Evolutionary conservation across 495 filamentous ascomycete species (phyloP).

Genomic region (Aspergillus ellipticus): DNA sequence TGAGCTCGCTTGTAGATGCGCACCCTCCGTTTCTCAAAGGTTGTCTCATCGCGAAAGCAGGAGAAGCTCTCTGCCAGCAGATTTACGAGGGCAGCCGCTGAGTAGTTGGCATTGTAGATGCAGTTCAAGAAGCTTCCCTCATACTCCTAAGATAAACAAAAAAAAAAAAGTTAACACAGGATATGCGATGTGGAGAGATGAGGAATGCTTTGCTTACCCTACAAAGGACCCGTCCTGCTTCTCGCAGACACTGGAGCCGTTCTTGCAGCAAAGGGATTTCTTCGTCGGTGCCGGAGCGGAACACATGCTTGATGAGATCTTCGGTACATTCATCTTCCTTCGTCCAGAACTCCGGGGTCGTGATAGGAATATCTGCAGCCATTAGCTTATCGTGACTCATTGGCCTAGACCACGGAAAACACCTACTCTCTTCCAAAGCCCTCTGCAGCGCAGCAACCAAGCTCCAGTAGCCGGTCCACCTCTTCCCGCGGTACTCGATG

Average conservation of each 20-base stretch:
- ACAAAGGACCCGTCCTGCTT: conserved; percentile 80
- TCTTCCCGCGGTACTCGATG: conserved; percentile 72
- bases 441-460: conserved; percentile 81
- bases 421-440: conserved; percentile 83
- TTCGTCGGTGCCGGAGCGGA: conserved; percentile 80
- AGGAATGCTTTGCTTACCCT: conserved; percentile 54
- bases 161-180: background rate
- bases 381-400: conserved; percentile 3
- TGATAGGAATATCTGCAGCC: conserved; percentile 75
- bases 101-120: conserved; percentile 69
- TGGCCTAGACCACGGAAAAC: conserved; percentile 11
- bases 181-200: background rate
- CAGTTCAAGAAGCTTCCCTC: conserved; percentile 69
- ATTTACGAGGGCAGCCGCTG: conserved; percentile 81
- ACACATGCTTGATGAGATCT: conserved; percentile 69
- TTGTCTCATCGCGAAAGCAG: conserved; percentile 79
- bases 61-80: conserved; percentile 72
- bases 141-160: conserved; percentile 58
- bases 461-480: conserved; percentile 95
- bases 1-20: conserved; percentile 91
- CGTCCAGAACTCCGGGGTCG: conserved; percentile 81
- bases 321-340: conserved; percentile 73
- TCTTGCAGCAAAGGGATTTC: conserved; percentile 82
- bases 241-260: conserved; percentile 72
- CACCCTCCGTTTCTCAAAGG: conserved; percentile 68